Evolutionary conservation across 1,284 basidiomycete genomes (phyloP).

Genomic region (Mycosarcoma maydis): DNA sequence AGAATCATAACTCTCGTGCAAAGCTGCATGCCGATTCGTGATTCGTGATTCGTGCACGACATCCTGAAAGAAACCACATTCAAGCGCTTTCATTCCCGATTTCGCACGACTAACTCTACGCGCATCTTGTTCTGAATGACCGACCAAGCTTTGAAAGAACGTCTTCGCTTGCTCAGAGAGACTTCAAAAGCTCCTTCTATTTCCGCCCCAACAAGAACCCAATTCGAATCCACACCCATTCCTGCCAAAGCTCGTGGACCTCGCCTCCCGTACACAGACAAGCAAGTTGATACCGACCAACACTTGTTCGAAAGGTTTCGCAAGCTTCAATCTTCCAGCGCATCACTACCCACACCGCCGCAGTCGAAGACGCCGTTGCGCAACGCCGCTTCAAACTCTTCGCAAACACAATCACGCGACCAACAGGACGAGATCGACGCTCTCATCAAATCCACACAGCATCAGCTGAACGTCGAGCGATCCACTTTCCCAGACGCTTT

Average conservation of each 20-base stretch:
- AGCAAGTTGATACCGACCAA: slow-evolving; percentile 10
- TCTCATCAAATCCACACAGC: slow-evolving; percentile 28
- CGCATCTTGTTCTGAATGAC: slow-evolving; percentile 11
- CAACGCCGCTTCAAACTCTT: neutral
- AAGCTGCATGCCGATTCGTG: too few species aligned
- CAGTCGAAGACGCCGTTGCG: neutral
- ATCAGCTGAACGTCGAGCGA: slow-evolving; percentile 28
- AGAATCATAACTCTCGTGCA: neutral
- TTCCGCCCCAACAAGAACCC: neutral
- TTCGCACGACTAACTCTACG: neutral
- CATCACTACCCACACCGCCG: neutral
- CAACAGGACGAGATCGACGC: slow-evolving; percentile 44
- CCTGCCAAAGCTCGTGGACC: neutral
- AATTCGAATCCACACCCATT: neutral
- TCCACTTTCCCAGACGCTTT: neutral
- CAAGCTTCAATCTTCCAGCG: slow-evolving; percentile 9
- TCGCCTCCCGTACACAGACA: neutral
- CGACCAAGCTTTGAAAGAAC: slow-evolving; percentile 35
- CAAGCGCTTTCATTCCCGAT: neutral
- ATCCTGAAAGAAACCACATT: neutral
- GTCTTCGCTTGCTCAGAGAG: slow-evolving; percentile 22
- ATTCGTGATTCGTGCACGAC: too few species aligned
- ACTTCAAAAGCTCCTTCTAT: neutral
- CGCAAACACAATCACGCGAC: slow-evolving; percentile 2
- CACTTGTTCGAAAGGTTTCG: slow-evolving; percentile 24